phyloP scores from a whole-genome alignment of 169 alveolate genomes.

The Sarcocystis neurona region DNA sequence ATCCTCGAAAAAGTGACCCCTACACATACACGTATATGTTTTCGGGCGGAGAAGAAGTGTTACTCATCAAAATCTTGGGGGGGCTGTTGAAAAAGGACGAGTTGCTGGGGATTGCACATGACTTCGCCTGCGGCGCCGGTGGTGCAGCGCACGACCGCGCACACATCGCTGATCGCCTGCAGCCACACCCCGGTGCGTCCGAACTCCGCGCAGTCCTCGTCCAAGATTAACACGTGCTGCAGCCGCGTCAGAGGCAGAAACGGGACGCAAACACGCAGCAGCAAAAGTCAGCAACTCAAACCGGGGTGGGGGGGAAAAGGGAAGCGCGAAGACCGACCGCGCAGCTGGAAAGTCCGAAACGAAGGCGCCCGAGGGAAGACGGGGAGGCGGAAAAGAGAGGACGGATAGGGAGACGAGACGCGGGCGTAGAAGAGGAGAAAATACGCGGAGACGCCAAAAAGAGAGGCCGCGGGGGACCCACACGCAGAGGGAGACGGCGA shows the following conservation, averaged over 20 bases:
- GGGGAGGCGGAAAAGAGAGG: background rate
- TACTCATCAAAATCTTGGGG: background rate
- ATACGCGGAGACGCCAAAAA: background rate
- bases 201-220: slow-evolving; percentile 30
- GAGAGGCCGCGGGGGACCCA: too few relatives aligned
- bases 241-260: background rate
- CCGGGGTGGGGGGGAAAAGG: too few relatives aligned
- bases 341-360: too few relatives aligned
- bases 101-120: slow-evolving; percentile 9
- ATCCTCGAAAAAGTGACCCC: too few relatives aligned
- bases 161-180: slow-evolving; percentile 6
- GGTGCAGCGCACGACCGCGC: slow-evolving; percentile 14
- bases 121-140: slow-evolving; percentile 15
- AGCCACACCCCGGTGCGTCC: slow-evolving; percentile 11
- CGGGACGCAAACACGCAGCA: background rate
- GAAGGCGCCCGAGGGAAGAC: too few relatives aligned
- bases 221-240: slow-evolving; percentile 29
- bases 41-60: too few relatives aligned
- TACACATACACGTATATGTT: too few relatives aligned
- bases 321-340: too few relatives aligned
- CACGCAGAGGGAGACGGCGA: too few relatives aligned
- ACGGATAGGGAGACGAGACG: background rate
- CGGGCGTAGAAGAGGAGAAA: background rate
- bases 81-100: slow-evolving; percentile 1
- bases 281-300: too few relatives aligned